phyloP scores from a whole-genome alignment of 805 yeast genomes.

The Metschnikowia drakensbergensis region DNA sequence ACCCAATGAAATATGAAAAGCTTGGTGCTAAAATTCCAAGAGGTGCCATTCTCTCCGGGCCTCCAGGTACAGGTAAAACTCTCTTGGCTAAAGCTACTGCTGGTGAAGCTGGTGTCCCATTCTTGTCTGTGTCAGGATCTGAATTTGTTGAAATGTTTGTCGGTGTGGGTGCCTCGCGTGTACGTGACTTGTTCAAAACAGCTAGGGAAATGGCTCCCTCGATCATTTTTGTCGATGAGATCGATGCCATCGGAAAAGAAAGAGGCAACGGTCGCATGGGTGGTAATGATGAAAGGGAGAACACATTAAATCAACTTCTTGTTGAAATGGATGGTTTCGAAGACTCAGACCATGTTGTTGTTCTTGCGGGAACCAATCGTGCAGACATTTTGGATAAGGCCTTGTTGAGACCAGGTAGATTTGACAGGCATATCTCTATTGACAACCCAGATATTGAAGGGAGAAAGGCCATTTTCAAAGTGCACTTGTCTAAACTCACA shows the following conservation, averaged over 20 bases:
- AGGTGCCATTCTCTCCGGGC: slow-evolving; percentile 96
- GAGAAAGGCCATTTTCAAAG: slow-evolving; percentile 85
- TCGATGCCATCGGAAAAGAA: slow-evolving; percentile 98
- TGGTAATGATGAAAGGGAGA: slow-evolving; percentile 94
- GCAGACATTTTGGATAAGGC: slow-evolving; percentile 93
- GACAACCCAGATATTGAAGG: slow-evolving; percentile 96
- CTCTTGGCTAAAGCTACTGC: slow-evolving; percentile 97
- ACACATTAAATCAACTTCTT: slow-evolving; percentile 88
- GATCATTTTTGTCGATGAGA: slow-evolving; percentile 95
- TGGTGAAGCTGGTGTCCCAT: slow-evolving; percentile 98
- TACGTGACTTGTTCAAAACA: slow-evolving; percentile 87
- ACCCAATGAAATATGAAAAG: slow-evolving; percentile 85
- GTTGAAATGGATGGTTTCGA: slow-evolving; percentile 99
- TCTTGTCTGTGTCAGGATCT: slow-evolving; percentile 92
- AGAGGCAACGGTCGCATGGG: slow-evolving; percentile 74
- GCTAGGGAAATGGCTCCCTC: slow-evolving; percentile 95
- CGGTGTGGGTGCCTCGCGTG: slow-evolving; percentile 98
- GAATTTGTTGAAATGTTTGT: slow-evolving; percentile 99
- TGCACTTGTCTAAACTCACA: slow-evolving; percentile 73
- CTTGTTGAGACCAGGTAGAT: slow-evolving; percentile 93
- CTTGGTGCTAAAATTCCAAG: slow-evolving; percentile 97
- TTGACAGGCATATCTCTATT: slow-evolving; percentile 86
- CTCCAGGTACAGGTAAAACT: slow-evolving; percentile 99
- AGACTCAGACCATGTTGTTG: slow-evolving; percentile 88
- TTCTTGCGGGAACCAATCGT: slow-evolving; percentile 95